A percentile compares a stretch with the other conserved stretches of the same genome.
phyloP scores from a whole-genome alignment of 2,329 filamentous ascomycete genomes.

The Fusarium luffae region DNA sequence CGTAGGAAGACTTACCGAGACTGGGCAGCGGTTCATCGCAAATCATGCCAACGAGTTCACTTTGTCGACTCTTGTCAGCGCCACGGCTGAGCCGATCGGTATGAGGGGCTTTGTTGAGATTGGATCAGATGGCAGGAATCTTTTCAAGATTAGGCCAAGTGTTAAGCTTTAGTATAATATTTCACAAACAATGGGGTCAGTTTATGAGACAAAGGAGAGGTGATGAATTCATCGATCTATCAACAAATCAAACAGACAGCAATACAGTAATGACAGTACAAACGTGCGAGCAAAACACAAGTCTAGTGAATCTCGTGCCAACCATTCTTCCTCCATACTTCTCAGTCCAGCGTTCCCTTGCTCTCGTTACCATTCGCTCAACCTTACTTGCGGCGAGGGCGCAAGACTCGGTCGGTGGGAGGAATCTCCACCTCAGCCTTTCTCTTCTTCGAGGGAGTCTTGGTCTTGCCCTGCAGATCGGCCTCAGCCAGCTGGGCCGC shows the following conservation, averaged over 20 bases:
- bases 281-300: neutral
- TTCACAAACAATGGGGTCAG: neutral
- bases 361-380: neutral
- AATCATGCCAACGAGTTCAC: slow-evolving; percentile 44
- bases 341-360: neutral
- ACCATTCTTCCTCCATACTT: neutral
- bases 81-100: slow-evolving; percentile 36
- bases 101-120: neutral
- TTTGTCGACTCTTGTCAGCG: slow-evolving; percentile 23
- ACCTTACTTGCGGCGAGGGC: neutral
- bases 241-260: neutral
- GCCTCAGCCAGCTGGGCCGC: too few relatives aligned
- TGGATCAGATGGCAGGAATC: neutral
- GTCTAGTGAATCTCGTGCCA: neutral
- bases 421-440: neutral
- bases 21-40: slow-evolving; percentile 44
- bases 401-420: neutral
- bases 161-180: neutral
- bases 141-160: neutral
- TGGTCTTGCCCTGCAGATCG: neutral
- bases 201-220: neutral
- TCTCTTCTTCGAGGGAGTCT: neutral
- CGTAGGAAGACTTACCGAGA: slow-evolving; percentile 33
- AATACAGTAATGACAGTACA: neutral
- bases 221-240: neutral